Percentiles rank a stretch among this genome's conserved stretches.
Evolutionary conservation across 805 yeast species (phyloP).

Genomic region (Metschnikowia lachancei): DNA sequence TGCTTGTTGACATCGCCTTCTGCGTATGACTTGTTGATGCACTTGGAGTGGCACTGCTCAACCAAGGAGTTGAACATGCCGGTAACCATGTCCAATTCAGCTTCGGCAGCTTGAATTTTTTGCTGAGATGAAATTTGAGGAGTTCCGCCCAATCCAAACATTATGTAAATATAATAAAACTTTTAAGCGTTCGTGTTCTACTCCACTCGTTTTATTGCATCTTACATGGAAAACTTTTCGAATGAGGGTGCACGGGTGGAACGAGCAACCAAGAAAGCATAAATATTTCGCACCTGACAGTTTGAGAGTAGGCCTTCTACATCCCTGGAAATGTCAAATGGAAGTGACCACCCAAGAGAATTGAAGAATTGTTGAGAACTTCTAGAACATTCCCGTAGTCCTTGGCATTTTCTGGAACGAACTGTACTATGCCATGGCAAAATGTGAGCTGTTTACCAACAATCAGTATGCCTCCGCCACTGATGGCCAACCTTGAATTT

Average conservation of each 20-base stretch:
- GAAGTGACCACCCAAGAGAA: constrained; percentile 37
- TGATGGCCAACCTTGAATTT: constrained; percentile 29
- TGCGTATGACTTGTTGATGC: constrained; percentile 63
- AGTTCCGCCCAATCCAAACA: constrained; percentile 74
- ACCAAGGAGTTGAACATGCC: constrained; percentile 94
- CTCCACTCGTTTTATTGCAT: neutral
- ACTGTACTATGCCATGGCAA: constrained; percentile 35
- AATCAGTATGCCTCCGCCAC: constrained; percentile 34
- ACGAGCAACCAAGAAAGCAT: constrained; percentile 1
- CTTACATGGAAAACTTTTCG: constrained; percentile 6
- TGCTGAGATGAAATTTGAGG: constrained; percentile 74
- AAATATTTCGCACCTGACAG: neutral
- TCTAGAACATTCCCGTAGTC: constrained; percentile 24
- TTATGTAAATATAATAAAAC: constrained; percentile 21
- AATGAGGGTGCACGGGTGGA: constrained; percentile 12
- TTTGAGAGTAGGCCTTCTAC: constrained; percentile 10
- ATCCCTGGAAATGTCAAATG: constrained; percentile 39
- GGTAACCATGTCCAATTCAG: constrained; percentile 95
- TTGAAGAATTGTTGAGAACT: constrained; percentile 20
- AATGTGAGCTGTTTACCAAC: constrained; percentile 36
- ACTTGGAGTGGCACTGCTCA: constrained; percentile 83
- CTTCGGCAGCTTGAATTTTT: constrained; percentile 87
- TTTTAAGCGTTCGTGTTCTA: neutral
- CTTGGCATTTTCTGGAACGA: constrained; percentile 32
- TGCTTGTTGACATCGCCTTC: constrained; percentile 75